Base-by-base conservation (phyloP, 2,329 filamentous ascomycete genomes). In the Botrytis medusae region DNA sequence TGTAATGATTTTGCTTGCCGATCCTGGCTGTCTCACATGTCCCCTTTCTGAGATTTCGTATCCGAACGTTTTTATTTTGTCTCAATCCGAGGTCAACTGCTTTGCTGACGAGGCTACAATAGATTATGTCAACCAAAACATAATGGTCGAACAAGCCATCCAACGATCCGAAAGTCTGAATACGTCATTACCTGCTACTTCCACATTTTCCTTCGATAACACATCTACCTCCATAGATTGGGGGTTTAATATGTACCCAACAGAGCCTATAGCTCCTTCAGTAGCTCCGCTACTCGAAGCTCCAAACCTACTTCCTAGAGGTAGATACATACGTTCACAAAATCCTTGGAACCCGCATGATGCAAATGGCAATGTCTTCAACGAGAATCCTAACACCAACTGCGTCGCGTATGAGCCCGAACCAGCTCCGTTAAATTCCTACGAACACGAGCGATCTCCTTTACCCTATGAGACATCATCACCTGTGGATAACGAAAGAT, bases 371-470 rank as follows among this genome's bases (percentile, higher is more conserved):
- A 77, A 76, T 64, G 51, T 61, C 29, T 77, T 74, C 29, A 72
- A 72, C 70, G 46, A 62, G 4, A 68, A 75, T 32, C 61, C 74
- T 37, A 75, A 71, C 61, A 6, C 76, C 10, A 75, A 74, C 12
- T 61, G 62, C 46, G 75, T 76, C 12, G 57, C 75, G 18, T 79
- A 98, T 69, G 87, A 91, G 73, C 86, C 86, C 92, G 76, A 90
- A 91, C 72, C 86, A 85, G 29, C 86, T 89, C 51, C 83, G 88
- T 72, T 92, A 93, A 79, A 83, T 88, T 44, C 86, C 89, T 75
- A 87, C 91, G 80, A 89, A 90, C 69, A 86, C 92, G 76, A 90
- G 91, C 72, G 87, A 94, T 81, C 86, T 88, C 54, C 97, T 98
- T 84, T 84, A 97, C n/a, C 86, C 74, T 32, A 72, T 65, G 62